Evolutionary conservation across 495 filamentous ascomycete species (phyloP), one percentile per base, ranked within the genome.

Genomic region (Neurospora sp.): DNA sequence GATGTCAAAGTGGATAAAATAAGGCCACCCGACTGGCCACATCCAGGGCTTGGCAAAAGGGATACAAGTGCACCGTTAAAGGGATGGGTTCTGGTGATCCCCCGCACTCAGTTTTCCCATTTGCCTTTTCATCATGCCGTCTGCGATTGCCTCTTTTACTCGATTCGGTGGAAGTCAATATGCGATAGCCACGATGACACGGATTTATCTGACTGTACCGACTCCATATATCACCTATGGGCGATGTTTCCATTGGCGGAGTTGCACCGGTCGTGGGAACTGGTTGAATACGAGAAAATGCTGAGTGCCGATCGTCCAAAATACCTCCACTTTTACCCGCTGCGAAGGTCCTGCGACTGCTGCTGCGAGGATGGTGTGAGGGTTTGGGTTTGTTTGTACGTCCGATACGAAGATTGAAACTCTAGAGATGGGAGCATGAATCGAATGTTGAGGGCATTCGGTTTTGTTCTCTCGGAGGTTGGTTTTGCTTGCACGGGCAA

Each of bases 211-310:
- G 53, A 35, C 53, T 61, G 12, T 61, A 31, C 14, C 53, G 53
- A 61, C 53, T 2, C 53, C 12, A 35, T 61, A 61, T 61, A 22
- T 61, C n/a, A n/a, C n/a, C n/a, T 20, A 61, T 61, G 53, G 44
- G 27, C 27, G 27, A 27, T 2, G 22, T 69, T 53, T 46, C 22
- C 31, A 70, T 70, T 39, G 22, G 14, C 14, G 38, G 72, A 27
- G 38, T n/a, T 39, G 69, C 46, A 65, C 38, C 41, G 18, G 46
- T 11, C 22, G 68, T 42, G 61, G 37, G 37, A 38, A 37, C 69
- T 35, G 39, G 41, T 16, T 46, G 68, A 73, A 73, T 73, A 73
- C 72, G 72, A 70, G 72, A 48, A 48, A 53, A 39, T 40, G 37
- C 12, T 9, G 20, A 70, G 37, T 71, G 72, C 69, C 72, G 72